A percentile compares a stretch with the other conserved stretches of the same genome.
phyloP scores from a whole-genome alignment of 768 basidiomycete species.

The Amanita jacksonii region DNA sequence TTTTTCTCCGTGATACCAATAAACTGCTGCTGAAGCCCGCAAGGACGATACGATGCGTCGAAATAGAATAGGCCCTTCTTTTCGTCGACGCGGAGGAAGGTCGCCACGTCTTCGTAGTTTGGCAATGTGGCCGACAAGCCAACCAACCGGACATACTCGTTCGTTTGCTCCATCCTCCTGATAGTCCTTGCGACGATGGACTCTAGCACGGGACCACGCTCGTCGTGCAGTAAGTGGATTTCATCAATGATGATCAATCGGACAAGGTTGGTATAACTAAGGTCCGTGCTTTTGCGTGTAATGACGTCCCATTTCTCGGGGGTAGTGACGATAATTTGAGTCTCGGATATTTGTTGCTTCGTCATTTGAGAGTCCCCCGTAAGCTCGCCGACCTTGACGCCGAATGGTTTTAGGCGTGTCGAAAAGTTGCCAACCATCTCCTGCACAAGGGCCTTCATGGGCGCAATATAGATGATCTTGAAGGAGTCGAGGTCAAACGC shows the following conservation, averaged over 20 bases:
- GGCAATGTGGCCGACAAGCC: constrained; percentile 97
- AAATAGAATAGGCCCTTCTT: constrained; percentile 95
- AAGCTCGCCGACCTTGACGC: constrained; percentile 86
- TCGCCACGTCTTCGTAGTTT: constrained; percentile 96
- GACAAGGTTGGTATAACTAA: constrained; percentile 93
- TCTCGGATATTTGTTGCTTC: constrained; percentile 93
- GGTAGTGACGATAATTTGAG: constrained; percentile 97
- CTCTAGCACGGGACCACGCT: constrained; percentile 95
- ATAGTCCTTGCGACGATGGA: constrained; percentile 85
- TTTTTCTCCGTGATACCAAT: constrained; percentile 98
- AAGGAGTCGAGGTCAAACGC: constrained; percentile 79
- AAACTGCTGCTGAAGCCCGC: constrained; percentile 93
- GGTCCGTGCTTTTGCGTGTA: constrained; percentile 95
- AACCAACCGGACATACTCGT: constrained; percentile 87
- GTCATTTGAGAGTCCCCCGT: constrained; percentile 98
- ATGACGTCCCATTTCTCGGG: constrained; percentile 99
- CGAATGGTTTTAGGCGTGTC: constrained; percentile 55
- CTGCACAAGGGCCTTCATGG: constrained; percentile 98
- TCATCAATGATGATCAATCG: constrained; percentile 97
- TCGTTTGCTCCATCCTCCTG: constrained; percentile 88
- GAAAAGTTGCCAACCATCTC: constrained; percentile 97
- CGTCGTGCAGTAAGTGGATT: constrained; percentile 95
- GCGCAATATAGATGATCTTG: constrained; percentile 96
- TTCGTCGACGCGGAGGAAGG: constrained; percentile 91
- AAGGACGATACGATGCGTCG: constrained; percentile 89